Evolutionary conservation across 768 basidiomycete species (phyloP).

Genomic region (Podaxis mareebaensis): DNA sequence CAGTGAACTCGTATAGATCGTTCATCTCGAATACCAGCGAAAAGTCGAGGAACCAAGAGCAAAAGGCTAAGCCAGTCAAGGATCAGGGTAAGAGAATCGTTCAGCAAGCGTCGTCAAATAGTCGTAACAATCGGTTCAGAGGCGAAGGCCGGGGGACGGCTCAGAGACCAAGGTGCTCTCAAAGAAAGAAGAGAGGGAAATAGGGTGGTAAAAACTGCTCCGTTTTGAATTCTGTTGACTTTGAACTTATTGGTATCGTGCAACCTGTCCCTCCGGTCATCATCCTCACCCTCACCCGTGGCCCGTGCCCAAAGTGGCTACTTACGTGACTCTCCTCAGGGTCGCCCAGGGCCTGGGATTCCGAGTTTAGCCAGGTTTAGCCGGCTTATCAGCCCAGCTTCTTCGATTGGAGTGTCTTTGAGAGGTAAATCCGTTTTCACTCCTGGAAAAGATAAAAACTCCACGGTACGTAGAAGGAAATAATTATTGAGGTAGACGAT

Average conservation of each 20-base stretch:
- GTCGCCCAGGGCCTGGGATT: neutral
- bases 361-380: neutral
- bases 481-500: neutral
- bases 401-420: neutral
- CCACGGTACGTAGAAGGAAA: neutral
- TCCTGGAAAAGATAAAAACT: neutral
- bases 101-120: neutral
- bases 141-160: neutral
- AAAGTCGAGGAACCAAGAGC: neutral
- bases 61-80: neutral
- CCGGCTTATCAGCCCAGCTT: conserved; percentile 4
- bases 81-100: neutral
- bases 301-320: neutral
- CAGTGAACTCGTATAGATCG: conserved; percentile 51
- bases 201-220: neutral
- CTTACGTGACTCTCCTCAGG: conserved; percentile 7
- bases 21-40: conserved; percentile 22
- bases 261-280: neutral
- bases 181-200: neutral
- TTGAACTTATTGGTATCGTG: too few species aligned
- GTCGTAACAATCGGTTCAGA: neutral
- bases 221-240: neutral
- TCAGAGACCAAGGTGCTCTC: neutral
- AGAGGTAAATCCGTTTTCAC: neutral
- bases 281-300: too few species aligned